Evolutionary conservation across 768 basidiomycete genomes (phyloP), one percentile per base, ranked within the genome.

Genomic region (Pleurotus platypus): DNA sequence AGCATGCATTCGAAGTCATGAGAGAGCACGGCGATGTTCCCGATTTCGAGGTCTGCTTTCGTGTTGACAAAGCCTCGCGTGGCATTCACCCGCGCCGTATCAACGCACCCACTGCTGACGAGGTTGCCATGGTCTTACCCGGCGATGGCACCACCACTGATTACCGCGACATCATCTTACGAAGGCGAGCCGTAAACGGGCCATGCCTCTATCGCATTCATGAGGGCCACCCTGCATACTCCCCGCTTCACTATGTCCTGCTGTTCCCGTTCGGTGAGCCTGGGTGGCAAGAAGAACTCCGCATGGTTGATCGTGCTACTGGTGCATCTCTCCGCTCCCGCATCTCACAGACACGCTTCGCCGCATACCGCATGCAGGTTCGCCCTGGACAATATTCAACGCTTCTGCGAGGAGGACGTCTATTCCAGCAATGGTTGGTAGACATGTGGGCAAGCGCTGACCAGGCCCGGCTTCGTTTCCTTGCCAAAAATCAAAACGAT

Each of bases 401-500:
- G 55, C 46, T 79, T 7, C 71, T 78, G 56, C 63, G 57, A 22
- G 75, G 66, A 51, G 69, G 72, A 1, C 64, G 64, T 8, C 64
- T 80, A 0, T 69, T 78, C 26, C 73, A 77, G 49, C 68, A 76
- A 47, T 73, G 71, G 37, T 38, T 76, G 18, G 70, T 72, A 46
- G 74, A 80, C 67, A 64, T 60, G 2, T 79, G 69, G 71, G 75
- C 76, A 8, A 62, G 61, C 1, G 62, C 69, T 22, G 75, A 78
- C 2, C 71, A 76, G n/a, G 47, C 53, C 1, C 63, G 70, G 3
- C 66, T 80, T 1, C 53, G 50, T n/a, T 80, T 58, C 57, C 46
- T 69, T 7, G 40, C 49, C 6, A 51, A 60, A 5, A 67, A 79
- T 57, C 76, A 80, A 27, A 56, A 26, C 3, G 49, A 26, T 11